Base-by-base conservation (phyloP, 306 rosid species). In the Trichosanthes truncata region DNA sequence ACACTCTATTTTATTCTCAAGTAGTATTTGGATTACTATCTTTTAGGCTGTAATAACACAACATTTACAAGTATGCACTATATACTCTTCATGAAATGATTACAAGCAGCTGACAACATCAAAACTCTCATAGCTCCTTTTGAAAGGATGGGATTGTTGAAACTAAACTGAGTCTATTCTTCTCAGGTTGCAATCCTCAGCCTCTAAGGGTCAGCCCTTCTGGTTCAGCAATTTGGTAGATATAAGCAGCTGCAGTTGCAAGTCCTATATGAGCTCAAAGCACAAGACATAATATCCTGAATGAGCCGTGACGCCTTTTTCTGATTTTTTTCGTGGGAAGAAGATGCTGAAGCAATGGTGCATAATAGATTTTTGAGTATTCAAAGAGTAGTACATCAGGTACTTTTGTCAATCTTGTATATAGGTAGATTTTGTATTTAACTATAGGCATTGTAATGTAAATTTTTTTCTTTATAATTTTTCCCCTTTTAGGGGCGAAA, bases 361-460 rank as follows among this genome's bases (percentile, higher is more conserved):
- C 78, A 0, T 17, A 15, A 3, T 74, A n/a, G 21, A 35, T 20
- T 53, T 55, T 52, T 20, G 10, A 74, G 49, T 73, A 26, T 73
- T 26, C 38, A 11, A 45, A 43, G 57, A 75, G 46, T 29, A 52
- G 63, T 31, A 74, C 48, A 75, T 75, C 80, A 29, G 80, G 73
- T 60, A 45, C 43, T 41, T 56, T 17, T 72, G 40, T 26, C 77
- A 72, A 41, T 49, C 45, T 25, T 78, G 74, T 62, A 46, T 61
- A 78, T 62, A 63, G 61, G 45, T 78, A 74, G 60, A 46, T 78
- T 78, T 31, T 60, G 74, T 78, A 45, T 63, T 43, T 61, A 78
- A 61, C 17, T 43, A 78, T 78, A 78, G 80, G 73, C 33, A 41
- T 43, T 38, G 8, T 61, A 20, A 60, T 78, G 75, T 78, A 78